These are phyloP conservation scores for Aureobasidium uvarum DNA, from an alignment of 2,329 filamentous ascomycete species.

Conservation along the genomic window DNA sequence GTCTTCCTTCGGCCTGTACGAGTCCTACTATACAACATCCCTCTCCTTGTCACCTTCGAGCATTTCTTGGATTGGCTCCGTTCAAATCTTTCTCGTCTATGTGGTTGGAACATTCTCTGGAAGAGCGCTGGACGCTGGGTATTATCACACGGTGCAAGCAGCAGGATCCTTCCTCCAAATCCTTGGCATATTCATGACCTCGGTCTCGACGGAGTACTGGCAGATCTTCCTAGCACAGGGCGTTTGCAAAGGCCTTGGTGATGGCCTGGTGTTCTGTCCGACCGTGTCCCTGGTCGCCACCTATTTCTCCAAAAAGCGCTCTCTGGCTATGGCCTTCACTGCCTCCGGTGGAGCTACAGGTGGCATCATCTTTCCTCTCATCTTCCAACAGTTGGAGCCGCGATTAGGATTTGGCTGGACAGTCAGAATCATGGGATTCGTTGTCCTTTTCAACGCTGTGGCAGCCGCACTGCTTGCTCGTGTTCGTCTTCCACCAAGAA, in stretches of 20 bases:
- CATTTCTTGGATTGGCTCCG: conserved; percentile 31
- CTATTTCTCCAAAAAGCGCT: conserved; percentile 39
- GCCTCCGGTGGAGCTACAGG: conserved; percentile 61
- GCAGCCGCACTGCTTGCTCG: conserved; percentile 37
- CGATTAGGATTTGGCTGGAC: conserved; percentile 65
- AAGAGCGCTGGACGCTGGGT: conserved; percentile 22
- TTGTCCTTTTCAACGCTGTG: conserved; percentile 48
- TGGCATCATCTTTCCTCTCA: conserved; percentile 61
- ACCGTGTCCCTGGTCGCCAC: conserved; percentile 40
- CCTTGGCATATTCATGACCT: conserved; percentile 47
- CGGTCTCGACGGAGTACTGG: conserved; percentile 45
- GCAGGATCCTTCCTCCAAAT: conserved; percentile 41
- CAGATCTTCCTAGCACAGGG: conserved; percentile 52
- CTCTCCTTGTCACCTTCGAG: conserved; percentile 40
- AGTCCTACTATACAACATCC: conserved; percentile 46
- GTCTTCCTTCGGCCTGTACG: conserved; percentile 47
- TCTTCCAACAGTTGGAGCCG: conserved; percentile 54
- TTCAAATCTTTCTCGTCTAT: conserved; percentile 29
- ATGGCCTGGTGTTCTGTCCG: conserved; percentile 43
- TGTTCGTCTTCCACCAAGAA: conserved; percentile 41
- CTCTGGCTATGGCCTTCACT: conserved; percentile 44
- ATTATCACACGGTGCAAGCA: conserved; percentile 40
- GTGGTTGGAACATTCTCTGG: conserved; percentile 26
- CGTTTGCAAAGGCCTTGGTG: conserved; percentile 47
- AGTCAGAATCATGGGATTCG: conserved; percentile 52